A percentile compares a stretch with the other conserved stretches of the same genome.
These are phyloP conservation scores for Suillus hirtellus DNA, from an alignment of 768 basidiomycete genomes.

Conservation along the genomic window DNA sequence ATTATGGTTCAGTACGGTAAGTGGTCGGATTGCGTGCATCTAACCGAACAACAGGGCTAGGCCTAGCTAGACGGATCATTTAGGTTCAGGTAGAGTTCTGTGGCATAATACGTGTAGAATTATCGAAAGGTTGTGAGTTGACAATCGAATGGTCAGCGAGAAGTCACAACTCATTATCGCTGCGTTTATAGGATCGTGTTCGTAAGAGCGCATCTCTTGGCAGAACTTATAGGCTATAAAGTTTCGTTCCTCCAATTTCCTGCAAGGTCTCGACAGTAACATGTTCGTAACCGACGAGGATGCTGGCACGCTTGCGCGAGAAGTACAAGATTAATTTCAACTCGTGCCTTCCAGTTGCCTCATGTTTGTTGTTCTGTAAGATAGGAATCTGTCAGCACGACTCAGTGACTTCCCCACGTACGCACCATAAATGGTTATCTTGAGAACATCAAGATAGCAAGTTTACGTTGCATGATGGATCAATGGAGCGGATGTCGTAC, in stretches of 20 bases:
- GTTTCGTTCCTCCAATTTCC: background rate
- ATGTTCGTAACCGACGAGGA: background rate
- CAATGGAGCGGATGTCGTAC: too few species aligned
- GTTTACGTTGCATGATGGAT: background rate
- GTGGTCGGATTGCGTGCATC: background rate
- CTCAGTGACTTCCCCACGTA: background rate
- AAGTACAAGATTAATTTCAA: background rate
- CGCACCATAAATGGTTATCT: background rate
- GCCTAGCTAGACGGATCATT: too few species aligned
- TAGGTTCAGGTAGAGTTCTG: background rate
- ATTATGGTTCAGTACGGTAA: background rate
- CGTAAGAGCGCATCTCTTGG: background rate
- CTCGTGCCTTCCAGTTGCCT: conserved; percentile 6
- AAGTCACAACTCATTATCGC: background rate
- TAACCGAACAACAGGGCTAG: background rate
- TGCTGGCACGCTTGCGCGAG: background rate
- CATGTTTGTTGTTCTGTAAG: conserved; percentile 2
- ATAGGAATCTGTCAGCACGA: background rate
- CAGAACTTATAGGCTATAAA: background rate
- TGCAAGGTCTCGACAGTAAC: background rate
- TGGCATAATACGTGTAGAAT: background rate
- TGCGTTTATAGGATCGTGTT: background rate
- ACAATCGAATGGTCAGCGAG: background rate
- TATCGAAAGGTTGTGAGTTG: background rate
- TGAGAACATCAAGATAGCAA: background rate